Evolutionary conservation across 2,329 filamentous ascomycete genomes (phyloP).

Genomic region (Epichloe hybrida): DNA sequence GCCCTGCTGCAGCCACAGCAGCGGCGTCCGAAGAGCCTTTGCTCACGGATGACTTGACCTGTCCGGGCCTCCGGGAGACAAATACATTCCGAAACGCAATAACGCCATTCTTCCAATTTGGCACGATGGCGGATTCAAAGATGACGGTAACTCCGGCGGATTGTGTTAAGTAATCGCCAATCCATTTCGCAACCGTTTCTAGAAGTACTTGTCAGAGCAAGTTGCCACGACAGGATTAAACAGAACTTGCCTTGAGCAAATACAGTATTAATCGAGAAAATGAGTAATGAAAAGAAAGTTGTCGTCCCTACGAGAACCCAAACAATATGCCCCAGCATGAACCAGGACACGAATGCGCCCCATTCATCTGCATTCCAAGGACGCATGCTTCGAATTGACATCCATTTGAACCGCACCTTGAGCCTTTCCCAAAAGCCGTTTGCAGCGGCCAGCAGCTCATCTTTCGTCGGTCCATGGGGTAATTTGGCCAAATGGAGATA

Average conservation of each 20-base stretch:
- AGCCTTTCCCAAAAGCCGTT: conserved; percentile 86
- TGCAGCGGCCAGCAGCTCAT: conserved; percentile 81
- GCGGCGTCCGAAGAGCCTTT: conserved; percentile 87
- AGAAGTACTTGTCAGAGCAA: conserved; percentile 9
- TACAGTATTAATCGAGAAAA: conserved; percentile 87
- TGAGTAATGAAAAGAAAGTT: conserved; percentile 90
- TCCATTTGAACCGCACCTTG: conserved; percentile 92
- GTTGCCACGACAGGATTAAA: not conserved
- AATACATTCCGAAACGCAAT: conserved; percentile 97
- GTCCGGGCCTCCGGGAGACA: conserved; percentile 79
- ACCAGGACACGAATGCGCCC: conserved; percentile 87
- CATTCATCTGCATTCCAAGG: conserved; percentile 97
- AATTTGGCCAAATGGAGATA: conserved; percentile 52
- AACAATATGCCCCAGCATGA: conserved; percentile 80
- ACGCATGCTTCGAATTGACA: conserved; percentile 82
- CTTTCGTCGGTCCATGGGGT: conserved; percentile 81
- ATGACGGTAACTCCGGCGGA: conserved; percentile 88
- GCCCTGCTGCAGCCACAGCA: conserved; percentile 66
- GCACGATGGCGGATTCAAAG: conserved; percentile 95
- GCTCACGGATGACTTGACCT: conserved; percentile 67
- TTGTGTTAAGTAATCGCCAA: conserved; percentile 89
- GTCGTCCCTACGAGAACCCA: conserved; percentile 97
- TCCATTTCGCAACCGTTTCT: conserved; percentile 87
- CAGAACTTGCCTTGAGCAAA: conserved; percentile 65
- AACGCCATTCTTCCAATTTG: conserved; percentile 87